Base-by-base conservation (phyloP, 352 stramenopile genomes). In the Pythium scleroteichum region DNA sequence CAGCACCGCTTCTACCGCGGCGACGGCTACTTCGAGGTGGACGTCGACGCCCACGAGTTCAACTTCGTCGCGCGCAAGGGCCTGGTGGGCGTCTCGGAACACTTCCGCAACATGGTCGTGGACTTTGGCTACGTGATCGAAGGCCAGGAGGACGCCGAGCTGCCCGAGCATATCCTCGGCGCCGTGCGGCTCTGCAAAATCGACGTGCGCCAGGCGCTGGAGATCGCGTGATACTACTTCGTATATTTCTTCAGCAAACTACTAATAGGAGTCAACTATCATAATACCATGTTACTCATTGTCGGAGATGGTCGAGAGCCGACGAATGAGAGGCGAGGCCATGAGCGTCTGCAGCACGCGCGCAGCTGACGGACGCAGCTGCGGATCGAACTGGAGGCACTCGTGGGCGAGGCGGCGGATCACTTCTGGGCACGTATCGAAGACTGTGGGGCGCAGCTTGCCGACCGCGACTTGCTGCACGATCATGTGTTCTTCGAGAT, bases 41-140 rank as follows among this genome's bases (percentile, higher is more conserved):
- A 94, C 47, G 82, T 94, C 27, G 82, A 94, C 47, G 84, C 80
- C 4, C 84, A 94, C 50, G 72, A 88, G 51, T 94, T 94, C 71
- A 94, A 94, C 53, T 94, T 86, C 42, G 77, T 94, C 14, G 84
- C 84, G 14, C 80, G 84, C 20, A 90, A 90, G 48, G 82, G 82
- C 0, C 72, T 94, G 1, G 80, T 82, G 0, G 82, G 84, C 0
- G 80, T 94, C 19, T 84, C 84, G 0, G 77, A 80, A 14, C 84
- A 94, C 56, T 88, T 89, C 42, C 74, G 75, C 39, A 87, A 88
- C 66, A 94, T 94, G 84, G 63, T 92, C 22, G 68, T 94, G 23
- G 84, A 94, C 66, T 94, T 94, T 75, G 84, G 82, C 20, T 92
- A 88, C 56, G 82, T 94, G 16, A 59, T 94, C 1, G 84, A 94